phyloP scores from a whole-genome alignment of 2,329 filamentous ascomycete species.

The Apiospora arundinis region DNA sequence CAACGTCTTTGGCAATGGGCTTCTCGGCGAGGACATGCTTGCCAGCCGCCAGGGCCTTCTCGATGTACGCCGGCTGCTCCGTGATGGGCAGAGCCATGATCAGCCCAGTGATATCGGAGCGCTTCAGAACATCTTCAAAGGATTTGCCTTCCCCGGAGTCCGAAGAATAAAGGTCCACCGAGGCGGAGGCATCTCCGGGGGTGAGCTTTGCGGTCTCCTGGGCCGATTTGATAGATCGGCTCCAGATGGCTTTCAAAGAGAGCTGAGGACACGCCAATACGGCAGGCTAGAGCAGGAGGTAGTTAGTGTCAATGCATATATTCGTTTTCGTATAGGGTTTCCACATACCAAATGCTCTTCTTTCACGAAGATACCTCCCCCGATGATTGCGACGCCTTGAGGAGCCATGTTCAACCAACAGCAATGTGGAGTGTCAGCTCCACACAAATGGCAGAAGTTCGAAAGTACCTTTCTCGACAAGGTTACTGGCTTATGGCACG shows the following conservation, averaged over 20 bases:
- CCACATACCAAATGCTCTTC: constrained; percentile 57
- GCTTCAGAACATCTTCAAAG: constrained; percentile 51
- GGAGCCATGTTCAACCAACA: constrained; percentile 15
- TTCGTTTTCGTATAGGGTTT: not conserved
- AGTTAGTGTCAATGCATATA: constrained; percentile 26
- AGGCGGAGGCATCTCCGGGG: constrained; percentile 28
- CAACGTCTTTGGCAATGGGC: constrained; percentile 67
- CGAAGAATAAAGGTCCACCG: constrained; percentile 38
- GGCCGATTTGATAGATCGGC: constrained; percentile 57
- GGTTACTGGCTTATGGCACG: not conserved
- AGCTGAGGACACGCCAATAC: constrained; percentile 53
- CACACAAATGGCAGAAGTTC: not conserved
- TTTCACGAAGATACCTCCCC: constrained; percentile 54
- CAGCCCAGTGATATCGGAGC: constrained; percentile 52
- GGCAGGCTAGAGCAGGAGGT: constrained; percentile 48
- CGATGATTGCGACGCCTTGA: constrained; percentile 26
- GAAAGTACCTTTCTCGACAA: constrained; percentile 8
- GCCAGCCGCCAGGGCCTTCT: constrained; percentile 64
- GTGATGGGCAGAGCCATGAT: constrained; percentile 62
- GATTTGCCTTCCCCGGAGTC: constrained; percentile 43
- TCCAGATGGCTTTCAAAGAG: constrained; percentile 62
- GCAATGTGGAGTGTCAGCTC: not conserved
- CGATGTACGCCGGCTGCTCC: constrained; percentile 63
- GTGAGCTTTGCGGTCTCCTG: constrained; percentile 44
- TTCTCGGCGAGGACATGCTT: constrained; percentile 77